A percentile compares a stretch with the other conserved stretches of the same genome.
phyloP scores from a whole-genome alignment of 2,329 filamentous ascomycete species.

The Botryotinia globosa region DNA sequence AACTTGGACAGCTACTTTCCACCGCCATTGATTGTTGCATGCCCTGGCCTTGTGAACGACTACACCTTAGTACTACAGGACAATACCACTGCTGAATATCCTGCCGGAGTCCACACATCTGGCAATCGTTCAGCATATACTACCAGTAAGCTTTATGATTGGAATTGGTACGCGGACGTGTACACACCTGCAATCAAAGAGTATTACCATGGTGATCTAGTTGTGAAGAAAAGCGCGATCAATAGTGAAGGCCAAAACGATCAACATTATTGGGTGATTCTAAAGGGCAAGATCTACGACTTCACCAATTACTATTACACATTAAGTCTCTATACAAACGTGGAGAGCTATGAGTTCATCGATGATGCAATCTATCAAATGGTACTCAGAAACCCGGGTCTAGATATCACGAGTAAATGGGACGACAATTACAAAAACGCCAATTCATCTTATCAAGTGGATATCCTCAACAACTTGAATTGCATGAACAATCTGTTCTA shows the following conservation, averaged over 20 bases:
- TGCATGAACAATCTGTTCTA: constrained; percentile 86
- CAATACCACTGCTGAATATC: constrained; percentile 59
- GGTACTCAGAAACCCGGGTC: constrained; percentile 73
- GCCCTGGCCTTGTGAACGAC: constrained; percentile 66
- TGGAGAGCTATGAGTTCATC: constrained; percentile 66
- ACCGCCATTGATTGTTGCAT: constrained; percentile 71
- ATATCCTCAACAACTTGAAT: constrained; percentile 64
- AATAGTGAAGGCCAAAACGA: constrained; percentile 62
- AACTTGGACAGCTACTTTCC: constrained; percentile 84
- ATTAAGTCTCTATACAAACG: constrained; percentile 51
- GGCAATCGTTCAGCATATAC: constrained; percentile 58
- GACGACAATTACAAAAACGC: constrained; percentile 49
- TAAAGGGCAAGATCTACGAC: constrained; percentile 78
- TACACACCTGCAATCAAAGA: constrained; percentile 80
- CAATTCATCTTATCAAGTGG: constrained; percentile 51
- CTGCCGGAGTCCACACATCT: constrained; percentile 64
- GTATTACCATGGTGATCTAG: constrained; percentile 84
- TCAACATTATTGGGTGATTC: constrained; percentile 74
- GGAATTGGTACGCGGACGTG: constrained; percentile 71
- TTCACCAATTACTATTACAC: constrained; percentile 90
- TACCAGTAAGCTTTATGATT: constrained; percentile 55
- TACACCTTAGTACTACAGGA: constrained; percentile 54
- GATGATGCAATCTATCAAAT: constrained; percentile 64
- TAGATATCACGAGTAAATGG: constrained; percentile 69
- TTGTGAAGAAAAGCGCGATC: constrained; percentile 62